Percentiles rank a stretch among this genome's conserved stretches.
phyloP scores from a whole-genome alignment of 164 flowering plant genomes.

The Stephania yunnanensis region DNA sequence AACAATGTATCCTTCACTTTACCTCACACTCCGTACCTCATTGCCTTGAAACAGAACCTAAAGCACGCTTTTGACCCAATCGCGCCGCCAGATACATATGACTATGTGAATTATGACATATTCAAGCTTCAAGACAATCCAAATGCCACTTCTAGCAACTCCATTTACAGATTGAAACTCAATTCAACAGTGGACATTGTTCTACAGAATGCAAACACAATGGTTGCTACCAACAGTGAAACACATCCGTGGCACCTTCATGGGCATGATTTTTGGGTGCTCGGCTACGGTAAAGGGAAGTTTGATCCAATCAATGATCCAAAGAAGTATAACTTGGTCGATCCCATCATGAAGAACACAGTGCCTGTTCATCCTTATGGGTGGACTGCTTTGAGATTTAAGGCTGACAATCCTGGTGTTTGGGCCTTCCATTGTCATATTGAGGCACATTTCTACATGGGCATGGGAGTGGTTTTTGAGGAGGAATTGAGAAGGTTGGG shows the following conservation, averaged over 20 bases:
- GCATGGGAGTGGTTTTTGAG: constrained; percentile 14
- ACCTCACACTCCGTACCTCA: constrained; percentile 60
- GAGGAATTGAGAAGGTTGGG: constrained; percentile 10
- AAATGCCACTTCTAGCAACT: constrained; percentile 36
- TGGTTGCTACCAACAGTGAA: constrained; percentile 13
- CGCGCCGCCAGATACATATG: constrained; percentile 47
- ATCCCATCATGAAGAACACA: constrained; percentile 27
- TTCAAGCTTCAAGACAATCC: constrained; percentile 19
- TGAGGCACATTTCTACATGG: constrained; percentile 18
- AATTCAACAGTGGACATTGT: constrained; percentile 55
- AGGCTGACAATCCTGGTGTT: constrained; percentile 20
- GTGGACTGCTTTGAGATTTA: constrained; percentile 21
- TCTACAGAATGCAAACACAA: constrained; percentile 55
- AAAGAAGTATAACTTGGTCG: constrained; percentile 10
- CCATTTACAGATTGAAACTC: constrained; percentile 42
- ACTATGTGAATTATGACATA: constrained; percentile 40
- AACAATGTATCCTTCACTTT: constrained; percentile 59
- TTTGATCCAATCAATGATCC: constrained; percentile 13
- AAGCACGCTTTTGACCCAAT: constrained; percentile 27
- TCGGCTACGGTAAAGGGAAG: constrained; percentile 32
- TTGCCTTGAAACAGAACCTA: constrained; percentile 39
- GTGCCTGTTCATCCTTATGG: constrained; percentile 21
- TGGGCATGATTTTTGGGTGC: constrained; percentile 33
- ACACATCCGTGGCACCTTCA: constrained; percentile 47
- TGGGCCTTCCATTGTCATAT: constrained; percentile 21